phyloP scores from a whole-genome alignment of 192 early-diverging fungal genomes.

The Rhizophagus prolifer region DNA sequence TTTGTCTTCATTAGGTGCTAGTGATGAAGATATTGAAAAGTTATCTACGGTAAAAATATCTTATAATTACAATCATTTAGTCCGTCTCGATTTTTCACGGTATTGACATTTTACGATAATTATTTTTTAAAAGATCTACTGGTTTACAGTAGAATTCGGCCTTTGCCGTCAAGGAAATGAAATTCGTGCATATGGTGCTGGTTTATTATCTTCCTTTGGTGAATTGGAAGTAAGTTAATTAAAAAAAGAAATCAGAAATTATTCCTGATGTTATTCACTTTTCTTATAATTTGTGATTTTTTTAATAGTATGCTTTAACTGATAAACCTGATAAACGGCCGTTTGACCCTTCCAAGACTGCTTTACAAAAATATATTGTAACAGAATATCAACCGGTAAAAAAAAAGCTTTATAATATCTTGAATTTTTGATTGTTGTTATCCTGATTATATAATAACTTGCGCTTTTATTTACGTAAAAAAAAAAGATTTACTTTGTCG shows the following conservation, averaged over 20 bases:
- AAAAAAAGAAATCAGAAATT: neutral
- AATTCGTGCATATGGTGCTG: constrained; percentile 88
- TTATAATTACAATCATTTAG: neutral
- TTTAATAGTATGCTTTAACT: constrained; percentile 63
- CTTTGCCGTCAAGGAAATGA: constrained; percentile 70
- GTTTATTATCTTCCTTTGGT: constrained; percentile 90
- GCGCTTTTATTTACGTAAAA: too few relatives aligned
- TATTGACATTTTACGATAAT: constrained; percentile 1
- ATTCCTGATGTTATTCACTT: neutral
- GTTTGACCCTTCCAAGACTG: constrained; percentile 83
- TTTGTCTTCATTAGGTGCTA: constrained; percentile 86
- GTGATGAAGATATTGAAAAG: constrained; percentile 88
- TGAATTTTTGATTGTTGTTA: neutral
- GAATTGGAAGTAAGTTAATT: constrained; percentile 68
- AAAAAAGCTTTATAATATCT: neutral
- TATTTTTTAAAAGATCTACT: constrained; percentile 57
- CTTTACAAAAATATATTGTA: constrained; percentile 78
- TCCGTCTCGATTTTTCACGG: neutral
- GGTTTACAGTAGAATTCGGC: constrained; percentile 96
- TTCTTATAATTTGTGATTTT: neutral
- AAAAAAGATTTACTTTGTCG: constrained; percentile 77
- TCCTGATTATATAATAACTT: neutral
- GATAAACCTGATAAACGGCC: constrained; percentile 75
- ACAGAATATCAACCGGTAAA: constrained; percentile 87
- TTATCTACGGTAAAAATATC: constrained; percentile 68